Evolutionary conservation across 176 grass and related monocot genomes (phyloP).

Genomic region (Eragrostis nindensis): DNA sequence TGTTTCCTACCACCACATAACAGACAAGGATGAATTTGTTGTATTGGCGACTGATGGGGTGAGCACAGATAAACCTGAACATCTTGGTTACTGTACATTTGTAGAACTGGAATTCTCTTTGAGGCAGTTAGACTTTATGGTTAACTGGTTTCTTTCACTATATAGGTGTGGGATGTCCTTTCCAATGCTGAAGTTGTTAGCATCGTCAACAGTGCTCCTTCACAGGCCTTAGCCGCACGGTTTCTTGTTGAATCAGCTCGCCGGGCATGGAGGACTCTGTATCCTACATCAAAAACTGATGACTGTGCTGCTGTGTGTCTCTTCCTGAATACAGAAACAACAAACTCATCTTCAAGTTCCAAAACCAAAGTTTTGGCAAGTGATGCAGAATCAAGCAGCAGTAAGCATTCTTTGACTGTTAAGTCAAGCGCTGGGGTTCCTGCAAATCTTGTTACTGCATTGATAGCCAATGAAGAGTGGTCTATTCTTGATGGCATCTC

Average conservation of each 20-base stretch:
- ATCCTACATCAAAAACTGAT: constrained; percentile 65
- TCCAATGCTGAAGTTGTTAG: constrained; percentile 63
- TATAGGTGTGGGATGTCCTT: constrained; percentile 90
- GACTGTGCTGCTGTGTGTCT: constrained; percentile 82
- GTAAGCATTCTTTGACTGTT: constrained; percentile 47
- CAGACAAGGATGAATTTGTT: constrained; percentile 71
- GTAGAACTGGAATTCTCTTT: constrained; percentile 8
- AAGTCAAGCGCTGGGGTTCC: constrained; percentile 38
- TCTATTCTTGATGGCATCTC: constrained; percentile 29
- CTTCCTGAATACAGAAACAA: constrained; percentile 58
- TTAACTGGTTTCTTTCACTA: constrained; percentile 17
- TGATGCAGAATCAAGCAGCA: constrained; percentile 19
- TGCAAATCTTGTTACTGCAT: constrained; percentile 37
- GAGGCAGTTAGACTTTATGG: not conserved
- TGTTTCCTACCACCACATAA: constrained; percentile 61
- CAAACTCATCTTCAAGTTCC: constrained; percentile 28
- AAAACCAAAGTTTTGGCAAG: constrained; percentile 29
- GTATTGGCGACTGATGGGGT: constrained; percentile 84
- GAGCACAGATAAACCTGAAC: constrained; percentile 41
- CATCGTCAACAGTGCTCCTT: constrained; percentile 55
- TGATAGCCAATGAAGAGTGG: constrained; percentile 40
- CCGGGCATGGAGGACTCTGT: constrained; percentile 53
- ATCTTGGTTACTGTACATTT: constrained; percentile 30
- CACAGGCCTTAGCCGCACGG: constrained; percentile 54
- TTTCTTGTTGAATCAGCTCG: constrained; percentile 66